phyloP scores from a whole-genome alignment of 1,284 basidiomycete genomes.

The Papiliotrema flavescens region DNA sequence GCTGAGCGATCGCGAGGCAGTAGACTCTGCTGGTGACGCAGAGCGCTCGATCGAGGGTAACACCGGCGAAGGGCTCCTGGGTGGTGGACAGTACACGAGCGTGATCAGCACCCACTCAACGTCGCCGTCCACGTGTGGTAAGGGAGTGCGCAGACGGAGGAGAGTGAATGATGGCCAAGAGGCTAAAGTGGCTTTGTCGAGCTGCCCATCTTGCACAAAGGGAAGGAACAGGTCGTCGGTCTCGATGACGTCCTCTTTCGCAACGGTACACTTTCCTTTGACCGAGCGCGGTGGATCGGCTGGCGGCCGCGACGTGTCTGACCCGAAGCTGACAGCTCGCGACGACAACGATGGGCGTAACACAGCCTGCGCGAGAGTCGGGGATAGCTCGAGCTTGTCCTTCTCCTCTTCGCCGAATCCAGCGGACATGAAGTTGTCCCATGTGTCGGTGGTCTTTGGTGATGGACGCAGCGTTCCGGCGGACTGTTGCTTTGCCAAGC shows the following conservation, averaged over 20 bases:
- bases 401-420: conserved; percentile 17
- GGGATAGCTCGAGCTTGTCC: conserved; percentile 1
- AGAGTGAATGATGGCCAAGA: conserved; percentile 37
- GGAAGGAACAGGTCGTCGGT: conserved; percentile 38
- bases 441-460: conserved; percentile 1
- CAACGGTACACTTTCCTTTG: conserved; percentile 4
- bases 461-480: neutral
- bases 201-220: conserved; percentile 37
- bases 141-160: conserved; percentile 20
- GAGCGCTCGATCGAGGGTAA: conserved; percentile 6
- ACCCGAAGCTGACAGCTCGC: neutral
- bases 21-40: conserved; percentile 19
- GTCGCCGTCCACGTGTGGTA: neutral
- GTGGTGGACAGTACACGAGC: conserved; percentile 16
- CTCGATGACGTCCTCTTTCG: conserved; percentile 24
- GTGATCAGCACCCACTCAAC: conserved; percentile 37
- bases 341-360: too few species aligned
- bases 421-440: conserved; percentile 20
- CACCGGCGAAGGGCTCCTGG: neutral
- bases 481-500: neutral
- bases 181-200: conserved; percentile 17
- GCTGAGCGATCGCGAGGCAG: conserved; percentile 19
- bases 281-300: neutral
- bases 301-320: neutral
- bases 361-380: neutral